phyloP scores from a whole-genome alignment of 352 stramenopile species.

The Phytophthora ramorum region DNA sequence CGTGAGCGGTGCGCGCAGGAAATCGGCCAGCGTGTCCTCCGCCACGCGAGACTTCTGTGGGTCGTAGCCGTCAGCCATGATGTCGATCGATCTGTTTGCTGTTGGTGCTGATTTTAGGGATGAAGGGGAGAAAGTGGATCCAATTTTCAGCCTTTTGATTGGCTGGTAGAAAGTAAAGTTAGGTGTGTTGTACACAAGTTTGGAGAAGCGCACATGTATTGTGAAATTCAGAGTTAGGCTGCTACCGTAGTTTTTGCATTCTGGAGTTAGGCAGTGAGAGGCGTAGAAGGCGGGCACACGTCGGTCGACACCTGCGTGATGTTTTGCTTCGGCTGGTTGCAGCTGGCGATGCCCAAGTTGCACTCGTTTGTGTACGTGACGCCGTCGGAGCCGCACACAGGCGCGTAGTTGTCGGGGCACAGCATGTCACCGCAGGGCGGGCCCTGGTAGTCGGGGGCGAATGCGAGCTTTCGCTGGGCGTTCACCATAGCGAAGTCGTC shows the following conservation, averaged over 20 bases:
- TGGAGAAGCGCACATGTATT: not conserved
- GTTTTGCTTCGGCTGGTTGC: conserved; percentile 34
- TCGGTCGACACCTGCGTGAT: conserved; percentile 13
- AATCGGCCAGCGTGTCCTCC: conserved; percentile 93
- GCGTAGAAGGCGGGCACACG: not conserved
- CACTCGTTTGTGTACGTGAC: conserved; percentile 44
- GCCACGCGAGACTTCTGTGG: conserved; percentile 92
- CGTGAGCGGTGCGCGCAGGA: conserved; percentile 91
- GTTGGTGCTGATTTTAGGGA: conserved; percentile 3
- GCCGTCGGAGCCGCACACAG: conserved; percentile 41
- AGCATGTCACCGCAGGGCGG: conserved; percentile 17
- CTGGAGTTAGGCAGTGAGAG: not conserved
- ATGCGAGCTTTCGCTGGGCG: conserved; percentile 16
- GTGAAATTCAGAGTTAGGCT: not conserved
- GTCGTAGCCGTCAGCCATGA: conserved; percentile 89
- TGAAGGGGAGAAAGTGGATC: conserved; percentile 19
- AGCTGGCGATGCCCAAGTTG: conserved; percentile 29
- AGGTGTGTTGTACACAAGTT: not conserved
- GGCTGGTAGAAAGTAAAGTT: not conserved
- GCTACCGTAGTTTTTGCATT: too few species aligned
- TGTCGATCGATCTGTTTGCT: conserved; percentile 10
- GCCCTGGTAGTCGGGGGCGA: conserved; percentile 18
- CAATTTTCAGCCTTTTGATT: conserved; percentile 11
- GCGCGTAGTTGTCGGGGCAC: conserved; percentile 31
- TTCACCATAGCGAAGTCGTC: conserved; percentile 5